phyloP scores from a whole-genome alignment of 305 asterid species.

The Fraxinus latifolia region DNA sequence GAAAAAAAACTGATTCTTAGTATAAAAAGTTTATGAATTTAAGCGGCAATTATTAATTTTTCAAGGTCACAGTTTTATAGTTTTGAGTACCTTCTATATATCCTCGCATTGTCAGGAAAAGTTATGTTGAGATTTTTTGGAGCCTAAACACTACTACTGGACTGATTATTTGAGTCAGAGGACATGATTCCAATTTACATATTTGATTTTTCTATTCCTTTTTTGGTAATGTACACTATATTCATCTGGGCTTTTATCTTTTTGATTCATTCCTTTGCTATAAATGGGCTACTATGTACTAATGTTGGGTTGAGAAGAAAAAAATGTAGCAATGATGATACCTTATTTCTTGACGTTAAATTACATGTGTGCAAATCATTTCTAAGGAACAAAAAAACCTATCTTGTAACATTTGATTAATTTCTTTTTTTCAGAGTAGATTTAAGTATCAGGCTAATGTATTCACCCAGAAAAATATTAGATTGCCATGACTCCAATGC shows the following conservation, averaged over 20 bases:
- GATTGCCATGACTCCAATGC: neutral
- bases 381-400: neutral
- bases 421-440: neutral
- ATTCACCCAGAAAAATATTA: neutral
- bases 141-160: neutral
- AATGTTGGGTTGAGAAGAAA: neutral
- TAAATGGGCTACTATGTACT: neutral
- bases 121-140: neutral
- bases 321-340: neutral
- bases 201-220: neutral
- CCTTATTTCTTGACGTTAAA: neutral
- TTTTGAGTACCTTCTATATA: neutral
- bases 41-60: neutral
- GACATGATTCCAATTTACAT: neutral
- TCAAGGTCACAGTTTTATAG: neutral
- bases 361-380: neutral
- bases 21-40: neutral
- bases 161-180: neutral
- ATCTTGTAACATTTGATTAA: neutral
- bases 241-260: neutral
- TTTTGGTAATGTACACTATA: neutral
- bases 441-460: neutral
- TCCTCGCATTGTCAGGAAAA: neutral
- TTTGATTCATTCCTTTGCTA: neutral
- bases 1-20: neutral